Conservation (phyloP, 495 filamentous ascomycete genomes). For the Aspergillus sclerotiicarbonarius region DNA sequence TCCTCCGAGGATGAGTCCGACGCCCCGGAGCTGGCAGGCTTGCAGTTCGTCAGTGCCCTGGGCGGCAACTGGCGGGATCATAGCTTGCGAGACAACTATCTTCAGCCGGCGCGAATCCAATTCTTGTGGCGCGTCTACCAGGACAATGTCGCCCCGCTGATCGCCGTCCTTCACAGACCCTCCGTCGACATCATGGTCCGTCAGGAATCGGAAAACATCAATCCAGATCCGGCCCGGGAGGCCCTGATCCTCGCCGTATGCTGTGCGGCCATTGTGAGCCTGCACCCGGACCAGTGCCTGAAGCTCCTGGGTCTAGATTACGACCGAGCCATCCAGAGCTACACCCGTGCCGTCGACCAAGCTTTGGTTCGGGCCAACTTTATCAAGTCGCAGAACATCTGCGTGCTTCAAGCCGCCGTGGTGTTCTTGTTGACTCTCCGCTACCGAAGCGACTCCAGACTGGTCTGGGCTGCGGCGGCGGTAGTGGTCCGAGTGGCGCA, state of each 20-base stretch:
- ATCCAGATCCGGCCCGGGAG: slow-evolving; percentile 47
- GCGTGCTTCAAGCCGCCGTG: slow-evolving; percentile 66
- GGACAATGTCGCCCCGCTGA: slow-evolving; percentile 61
- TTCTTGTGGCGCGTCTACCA: slow-evolving; percentile 62
- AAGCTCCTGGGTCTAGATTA: slow-evolving; percentile 8
- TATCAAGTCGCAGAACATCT: slow-evolving; percentile 60
- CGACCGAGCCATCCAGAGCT: slow-evolving; percentile 50
- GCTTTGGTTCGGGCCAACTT: slow-evolving; percentile 65
- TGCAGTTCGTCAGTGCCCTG: neutral
- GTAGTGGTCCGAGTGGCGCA: slow-evolving; percentile 70
- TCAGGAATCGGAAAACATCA: slow-evolving; percentile 36
- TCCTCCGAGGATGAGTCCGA: slow-evolving; percentile 53
- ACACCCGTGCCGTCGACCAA: slow-evolving; percentile 66
- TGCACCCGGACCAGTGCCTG: slow-evolving; percentile 38
- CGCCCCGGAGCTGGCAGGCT: neutral
- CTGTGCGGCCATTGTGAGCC: slow-evolving; percentile 65
- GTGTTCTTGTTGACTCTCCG: slow-evolving; percentile 62
- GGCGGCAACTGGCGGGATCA: neutral
- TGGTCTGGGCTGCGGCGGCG: slow-evolving; percentile 58
- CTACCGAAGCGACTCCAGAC: slow-evolving; percentile 52
- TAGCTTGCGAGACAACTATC: slow-evolving; percentile 17
- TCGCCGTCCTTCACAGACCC: slow-evolving; percentile 60
- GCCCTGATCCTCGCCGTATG: slow-evolving; percentile 69
- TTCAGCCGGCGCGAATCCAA: slow-evolving; percentile 54
- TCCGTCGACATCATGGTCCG: slow-evolving; percentile 41